phyloP scores from a whole-genome alignment of 768 basidiomycete genomes.

The Favolaschia claudopus region DNA sequence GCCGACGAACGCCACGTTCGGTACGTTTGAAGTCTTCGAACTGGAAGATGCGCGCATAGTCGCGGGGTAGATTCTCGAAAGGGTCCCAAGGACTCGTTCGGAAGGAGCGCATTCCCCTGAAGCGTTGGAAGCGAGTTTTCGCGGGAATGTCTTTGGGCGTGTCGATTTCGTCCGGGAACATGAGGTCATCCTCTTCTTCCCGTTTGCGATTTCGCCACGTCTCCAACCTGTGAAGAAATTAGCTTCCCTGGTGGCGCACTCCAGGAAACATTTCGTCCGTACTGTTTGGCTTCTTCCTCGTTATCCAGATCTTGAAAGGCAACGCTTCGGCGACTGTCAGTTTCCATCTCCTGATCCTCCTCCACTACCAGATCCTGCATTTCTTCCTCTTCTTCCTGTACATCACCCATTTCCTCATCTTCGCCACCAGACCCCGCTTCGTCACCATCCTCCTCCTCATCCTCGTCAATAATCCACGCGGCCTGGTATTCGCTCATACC shows the following conservation, averaged over 20 bases:
- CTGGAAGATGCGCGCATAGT: slow-evolving; percentile 95
- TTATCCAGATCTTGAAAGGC: slow-evolving; percentile 79
- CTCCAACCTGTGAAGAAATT: slow-evolving; percentile 55
- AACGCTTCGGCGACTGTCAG: slow-evolving; percentile 58
- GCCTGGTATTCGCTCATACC: slow-evolving; percentile 98
- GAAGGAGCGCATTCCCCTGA: slow-evolving; percentile 90
- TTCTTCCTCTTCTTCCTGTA: slow-evolving; percentile 64
- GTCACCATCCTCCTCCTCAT: slow-evolving; percentile 62
- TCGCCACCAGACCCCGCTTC: slow-evolving; percentile 45
- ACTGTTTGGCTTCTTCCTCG: slow-evolving; percentile 91
- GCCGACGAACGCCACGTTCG: slow-evolving; percentile 70
- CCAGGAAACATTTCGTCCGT: slow-evolving; percentile 39
- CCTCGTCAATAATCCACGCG: slow-evolving; percentile 92
- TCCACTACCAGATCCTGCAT: slow-evolving; percentile 66
- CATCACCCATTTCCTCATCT: slow-evolving; percentile 50
- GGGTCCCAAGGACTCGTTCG: slow-evolving; percentile 98
- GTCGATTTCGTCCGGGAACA: slow-evolving; percentile 97
- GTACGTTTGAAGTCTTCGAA: slow-evolving; percentile 95
- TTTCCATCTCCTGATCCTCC: slow-evolving; percentile 62
- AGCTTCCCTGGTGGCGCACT: slow-evolving; percentile 2
- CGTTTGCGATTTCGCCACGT: slow-evolving; percentile 74
- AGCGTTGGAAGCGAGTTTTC: slow-evolving; percentile 86
- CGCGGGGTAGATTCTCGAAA: slow-evolving; percentile 92
- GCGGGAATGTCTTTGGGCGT: slow-evolving; percentile 89
- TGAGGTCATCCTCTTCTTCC: slow-evolving; percentile 81